These are phyloP conservation scores for Naganishia randhawae DNA, from an alignment of 768 basidiomycete genomes.

Conservation along the genomic window DNA sequence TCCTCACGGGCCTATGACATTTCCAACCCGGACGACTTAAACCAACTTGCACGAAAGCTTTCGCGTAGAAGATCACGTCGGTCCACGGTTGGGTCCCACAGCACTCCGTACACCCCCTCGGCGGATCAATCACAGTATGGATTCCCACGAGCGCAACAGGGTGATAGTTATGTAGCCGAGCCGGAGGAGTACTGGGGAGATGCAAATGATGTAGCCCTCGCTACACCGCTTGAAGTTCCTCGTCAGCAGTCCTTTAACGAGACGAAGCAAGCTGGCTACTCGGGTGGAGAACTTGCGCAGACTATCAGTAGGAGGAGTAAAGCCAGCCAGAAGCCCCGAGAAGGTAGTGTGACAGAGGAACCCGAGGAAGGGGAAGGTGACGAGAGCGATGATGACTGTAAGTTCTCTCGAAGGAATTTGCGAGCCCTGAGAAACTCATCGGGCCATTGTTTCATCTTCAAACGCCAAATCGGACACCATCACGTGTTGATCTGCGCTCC, in stretches of 20 bases:
- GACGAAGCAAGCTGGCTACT: background rate
- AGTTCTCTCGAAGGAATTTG: background rate
- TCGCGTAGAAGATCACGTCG: conserved; percentile 10
- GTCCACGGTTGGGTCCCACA: background rate
- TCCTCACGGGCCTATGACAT: conserved; percentile 11
- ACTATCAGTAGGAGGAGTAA: conserved; percentile 10
- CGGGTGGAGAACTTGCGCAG: background rate
- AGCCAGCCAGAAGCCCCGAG: background rate
- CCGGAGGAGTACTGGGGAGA: background rate
- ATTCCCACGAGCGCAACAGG: background rate
- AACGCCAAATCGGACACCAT: no score
- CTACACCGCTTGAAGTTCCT: conserved; percentile 12
- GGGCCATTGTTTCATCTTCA: background rate
- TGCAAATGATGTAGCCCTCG: conserved; percentile 5
- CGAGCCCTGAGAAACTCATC: background rate
- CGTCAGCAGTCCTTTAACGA: background rate
- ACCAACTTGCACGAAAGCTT: conserved; percentile 12
- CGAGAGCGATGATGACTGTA: conserved; percentile 14
- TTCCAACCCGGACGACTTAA: background rate
- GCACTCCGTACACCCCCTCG: background rate
- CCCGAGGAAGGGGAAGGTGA: background rate
- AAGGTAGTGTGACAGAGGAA: background rate
- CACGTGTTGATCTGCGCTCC: background rate
- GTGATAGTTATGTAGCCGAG: background rate
- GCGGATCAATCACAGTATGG: background rate